Percentiles rank a stretch among this genome's conserved stretches.
These are phyloP conservation scores for Penstemon eatonii DNA, from an alignment of 257 asterid genomes.

Conservation along the genomic window DNA sequence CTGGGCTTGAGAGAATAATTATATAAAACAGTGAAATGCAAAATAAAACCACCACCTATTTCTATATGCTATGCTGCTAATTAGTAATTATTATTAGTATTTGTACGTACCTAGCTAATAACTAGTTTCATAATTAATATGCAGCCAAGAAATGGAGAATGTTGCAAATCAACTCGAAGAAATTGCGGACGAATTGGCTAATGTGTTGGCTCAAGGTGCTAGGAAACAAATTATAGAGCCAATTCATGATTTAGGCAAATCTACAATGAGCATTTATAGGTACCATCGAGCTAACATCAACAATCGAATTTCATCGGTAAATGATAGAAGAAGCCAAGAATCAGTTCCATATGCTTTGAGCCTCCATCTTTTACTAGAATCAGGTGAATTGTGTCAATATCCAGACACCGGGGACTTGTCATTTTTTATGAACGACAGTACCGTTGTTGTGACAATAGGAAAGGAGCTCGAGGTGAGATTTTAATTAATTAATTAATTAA, in stretches of 20 bases:
- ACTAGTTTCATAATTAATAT: neutral
- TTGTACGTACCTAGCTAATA: no score
- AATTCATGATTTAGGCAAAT: conserved; percentile 30
- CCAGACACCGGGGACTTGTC: conserved; percentile 24
- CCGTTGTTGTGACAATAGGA: conserved; percentile 45
- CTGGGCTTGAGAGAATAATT: no score
- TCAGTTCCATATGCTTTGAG: conserved; percentile 43
- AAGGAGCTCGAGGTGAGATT: conserved; percentile 51
- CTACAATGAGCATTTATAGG: conserved; percentile 42
- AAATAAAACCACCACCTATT: no score
- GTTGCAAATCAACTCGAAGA: conserved; percentile 36
- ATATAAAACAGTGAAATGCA: no score
- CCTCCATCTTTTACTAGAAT: conserved; percentile 48
- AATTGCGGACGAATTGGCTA: conserved; percentile 43
- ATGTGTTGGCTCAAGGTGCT: conserved; percentile 27
- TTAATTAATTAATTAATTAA: no score
- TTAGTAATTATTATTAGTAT: no score
- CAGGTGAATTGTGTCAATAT: conserved; percentile 35
- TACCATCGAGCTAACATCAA: conserved; percentile 42
- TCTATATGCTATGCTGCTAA: no score
- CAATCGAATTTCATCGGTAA: conserved; percentile 29
- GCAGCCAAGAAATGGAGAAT: conserved; percentile 47
- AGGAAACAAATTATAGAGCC: conserved; percentile 16
- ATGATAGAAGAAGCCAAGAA: conserved; percentile 26
- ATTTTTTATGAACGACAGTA: conserved; percentile 26